A percentile compares a stretch with the other conserved stretches of the same genome.
phyloP scores from a whole-genome alignment of 2,329 filamentous ascomycete genomes.

The Cucurbitaria berberidis region DNA sequence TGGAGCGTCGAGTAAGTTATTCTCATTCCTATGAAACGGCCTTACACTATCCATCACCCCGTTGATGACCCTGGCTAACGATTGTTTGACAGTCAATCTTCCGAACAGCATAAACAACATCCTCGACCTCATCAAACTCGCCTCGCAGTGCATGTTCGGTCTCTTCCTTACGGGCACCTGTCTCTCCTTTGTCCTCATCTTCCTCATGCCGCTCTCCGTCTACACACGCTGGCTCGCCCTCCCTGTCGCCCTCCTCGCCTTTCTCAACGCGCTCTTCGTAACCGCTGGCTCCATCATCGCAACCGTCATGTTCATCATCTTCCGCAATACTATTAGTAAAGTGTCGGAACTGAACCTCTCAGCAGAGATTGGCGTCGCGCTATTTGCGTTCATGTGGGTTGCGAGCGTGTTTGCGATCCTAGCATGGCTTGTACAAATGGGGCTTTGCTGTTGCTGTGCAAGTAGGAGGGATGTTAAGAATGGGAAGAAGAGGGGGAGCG shows the following conservation, averaged over 20 bases:
- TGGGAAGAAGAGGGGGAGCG: conserved; percentile 54
- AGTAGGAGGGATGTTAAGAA: conserved; percentile 60
- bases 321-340: conserved; percentile 74
- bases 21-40: not conserved
- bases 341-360: conserved; percentile 78
- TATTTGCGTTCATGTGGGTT: conserved; percentile 92
- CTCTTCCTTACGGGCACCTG: conserved; percentile 77
- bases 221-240: conserved; percentile 65
- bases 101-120: conserved; percentile 76
- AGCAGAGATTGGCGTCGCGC: conserved; percentile 71
- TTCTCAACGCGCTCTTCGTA: conserved; percentile 70
- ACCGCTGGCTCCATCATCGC: conserved; percentile 75
- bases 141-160: conserved; percentile 86
- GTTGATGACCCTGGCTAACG: conserved; percentile 6
- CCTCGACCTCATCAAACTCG: conserved; percentile 74
- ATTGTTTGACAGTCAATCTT: conserved; percentile 66
- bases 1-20: conserved; percentile 72
- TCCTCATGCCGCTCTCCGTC: conserved; percentile 63
- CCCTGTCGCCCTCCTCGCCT: conserved; percentile 70
- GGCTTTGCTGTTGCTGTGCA: conserved; percentile 79
- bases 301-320: conserved; percentile 83
- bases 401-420: conserved; percentile 70
- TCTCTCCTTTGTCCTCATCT: conserved; percentile 74
- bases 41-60: not conserved
- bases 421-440: conserved; percentile 73